Base-by-base conservation (phyloP, 2,329 filamentous ascomycete species). In the Pleurostoma richardsiae region DNA sequence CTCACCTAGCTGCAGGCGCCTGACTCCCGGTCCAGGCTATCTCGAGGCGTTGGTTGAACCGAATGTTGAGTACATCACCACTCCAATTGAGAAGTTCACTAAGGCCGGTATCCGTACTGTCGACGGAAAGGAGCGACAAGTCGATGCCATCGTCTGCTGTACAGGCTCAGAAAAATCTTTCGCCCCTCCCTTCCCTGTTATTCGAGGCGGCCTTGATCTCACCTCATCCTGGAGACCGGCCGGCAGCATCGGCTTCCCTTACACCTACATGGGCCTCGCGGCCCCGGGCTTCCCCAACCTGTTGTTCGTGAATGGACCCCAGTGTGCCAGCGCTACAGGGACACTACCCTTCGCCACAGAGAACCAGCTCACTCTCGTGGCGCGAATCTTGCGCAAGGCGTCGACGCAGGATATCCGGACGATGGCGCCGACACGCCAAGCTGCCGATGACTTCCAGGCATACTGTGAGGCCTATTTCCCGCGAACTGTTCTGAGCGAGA, bases 341-440 rank as follows among this genome's bases (percentile, higher is more conserved):
- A 86, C 82, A 0, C 76, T 87, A 0, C 82, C 83, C 2, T 78
- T 84, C 54, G 76, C 72, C 47, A 71, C 83, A 31, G 85, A 89
- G 60, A 82, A 76, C 5, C 79, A 85, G 52, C 59, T 85, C 3
- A 76, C 79, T 0, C 86, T 84, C 60, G 74, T 80, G 44, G 80
- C 83, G 10, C 81, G 82, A 52, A 66, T 86, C 2, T 67, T 88
- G 0, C 79, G 83, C 40, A 88, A 88, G 55, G 70, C 82, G 0
- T 75, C 74, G 2, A 69, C 72, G 3, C 82, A 88, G 59, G 81
- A 81, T 4, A 85, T 88, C 61, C 76, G 73, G 53, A 72, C 80
- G 0, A 74, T 87, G 4, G 63, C 63, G 3, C 82, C 83, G 0
- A 75, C 72, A 0, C 71, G 71, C 39, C 65, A 69, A 29, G 85